Evolutionary conservation across 371 early-diverging fungal genomes (phyloP), one percentile per base, ranked within the genome.

Genomic region (Mortierella polycephala): DNA sequence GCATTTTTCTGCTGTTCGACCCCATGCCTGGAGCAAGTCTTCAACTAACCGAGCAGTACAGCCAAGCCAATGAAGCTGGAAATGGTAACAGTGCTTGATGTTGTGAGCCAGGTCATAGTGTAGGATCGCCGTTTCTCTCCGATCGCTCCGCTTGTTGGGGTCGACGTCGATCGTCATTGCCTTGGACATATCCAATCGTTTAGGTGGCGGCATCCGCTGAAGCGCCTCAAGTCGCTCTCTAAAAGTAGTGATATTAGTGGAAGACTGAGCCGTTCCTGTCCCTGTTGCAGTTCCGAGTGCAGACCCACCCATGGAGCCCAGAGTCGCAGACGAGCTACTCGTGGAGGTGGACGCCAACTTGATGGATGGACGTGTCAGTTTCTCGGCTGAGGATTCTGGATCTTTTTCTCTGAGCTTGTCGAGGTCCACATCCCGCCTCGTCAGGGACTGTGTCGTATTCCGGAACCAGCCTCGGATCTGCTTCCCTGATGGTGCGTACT

Each of bases 11-110:
- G 97, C 97, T 37, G 86, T 86, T 21, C 95, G 83, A 42, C 90
- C 77, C 99, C 98, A 98, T 14, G 85, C 83, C 49, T 87, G 89
- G 18, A 98, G 83, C 57, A 96, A 81, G 63, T 97, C 97, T 63
- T 97, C 96, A 18, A 99, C 90, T 20, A 96, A 82, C 39, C 94
- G 87, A 7, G 96, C 93, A 1, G 96, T 96, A 77, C 98, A 98
- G 37, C 94, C 95, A 8, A 98, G 84, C 99, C 99, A 99, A 79
- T 96, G 93, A 23, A 99, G 76, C 71, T 96, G 95, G 60, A 98
- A 92, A 64, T 98, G 98, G 69, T 94, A 98, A 81, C 95, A 95
- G 59, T 91, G 90, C 62, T 82, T 82, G 23, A 95, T 89, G 68
- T 96, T 96, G 82, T 98, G 95, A 11, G 93, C 84, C 0, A 95